phyloP scores from a whole-genome alignment of 129 eudicot species.

The Oenanthe sinensis region DNA sequence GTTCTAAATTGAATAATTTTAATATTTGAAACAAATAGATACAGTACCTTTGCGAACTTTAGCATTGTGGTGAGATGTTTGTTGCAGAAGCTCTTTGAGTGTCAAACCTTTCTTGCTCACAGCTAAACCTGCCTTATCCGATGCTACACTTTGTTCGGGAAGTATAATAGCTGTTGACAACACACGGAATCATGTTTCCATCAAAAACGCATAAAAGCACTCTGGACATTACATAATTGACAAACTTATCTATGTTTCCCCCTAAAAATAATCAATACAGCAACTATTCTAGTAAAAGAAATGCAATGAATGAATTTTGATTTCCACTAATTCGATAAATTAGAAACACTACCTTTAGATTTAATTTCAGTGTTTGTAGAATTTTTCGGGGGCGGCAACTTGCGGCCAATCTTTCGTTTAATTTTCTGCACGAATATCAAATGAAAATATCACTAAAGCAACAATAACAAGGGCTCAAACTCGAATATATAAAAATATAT shows the following conservation, averaged over 20 bases:
- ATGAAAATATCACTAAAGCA: neutral
- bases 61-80: slow-evolving; percentile 81
- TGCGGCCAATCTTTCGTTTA: slow-evolving; percentile 72
- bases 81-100: slow-evolving; percentile 86
- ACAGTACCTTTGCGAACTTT: slow-evolving; percentile 81
- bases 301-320: too few species aligned
- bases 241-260: neutral
- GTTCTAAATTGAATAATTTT: neutral
- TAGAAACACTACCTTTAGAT: slow-evolving; percentile 48
- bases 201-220: neutral
- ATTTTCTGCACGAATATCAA: slow-evolving; percentile 53
- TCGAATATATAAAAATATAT: neutral
- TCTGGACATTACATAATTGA: neutral
- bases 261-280: neutral
- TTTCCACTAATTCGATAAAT: neutral
- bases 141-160: slow-evolving; percentile 89
- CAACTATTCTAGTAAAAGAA: too few species aligned
- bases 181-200: neutral
- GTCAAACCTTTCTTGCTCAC: slow-evolving; percentile 88
- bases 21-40: neutral
- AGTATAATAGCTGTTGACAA: slow-evolving; percentile 61
- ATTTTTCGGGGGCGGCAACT: slow-evolving; percentile 85
- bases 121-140: slow-evolving; percentile 78
- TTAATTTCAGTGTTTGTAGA: slow-evolving; percentile 81
- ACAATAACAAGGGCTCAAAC: neutral